A percentile compares a stretch with the other conserved stretches of the same genome.
Evolutionary conservation across 768 basidiomycete species (phyloP).

Genomic region (Naganishia vaughanmartiniae): DNA sequence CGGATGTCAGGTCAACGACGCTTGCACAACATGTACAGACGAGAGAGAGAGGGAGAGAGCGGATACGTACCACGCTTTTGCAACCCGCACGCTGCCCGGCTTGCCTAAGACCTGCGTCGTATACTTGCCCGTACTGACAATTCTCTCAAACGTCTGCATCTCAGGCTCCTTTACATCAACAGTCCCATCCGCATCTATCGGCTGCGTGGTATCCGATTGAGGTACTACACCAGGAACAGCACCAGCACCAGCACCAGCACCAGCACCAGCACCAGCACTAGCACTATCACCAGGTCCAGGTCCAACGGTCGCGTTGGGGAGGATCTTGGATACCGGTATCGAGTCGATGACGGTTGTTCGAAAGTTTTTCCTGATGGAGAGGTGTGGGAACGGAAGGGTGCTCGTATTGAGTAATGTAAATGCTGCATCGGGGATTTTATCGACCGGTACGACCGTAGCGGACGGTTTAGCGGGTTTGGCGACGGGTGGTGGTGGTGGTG

Average conservation of each 20-base stretch:
- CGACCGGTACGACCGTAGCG: not conserved
- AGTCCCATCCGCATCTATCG: not conserved
- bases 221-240: not conserved
- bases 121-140: slow-evolving; percentile 15
- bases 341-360: not conserved
- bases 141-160: slow-evolving; percentile 10
- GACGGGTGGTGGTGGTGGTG: not conserved
- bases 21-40: too few species aligned
- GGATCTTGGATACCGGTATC: not conserved
- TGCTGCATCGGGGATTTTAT: slow-evolving; percentile 15
- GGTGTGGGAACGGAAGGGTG: not conserved
- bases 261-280: too few species aligned
- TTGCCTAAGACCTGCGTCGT: slow-evolving; percentile 12
- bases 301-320: not conserved
- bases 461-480: not conserved
- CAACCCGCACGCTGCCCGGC: slow-evolving; percentile 10
- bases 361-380: slow-evolving; percentile 22
- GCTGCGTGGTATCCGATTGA: not conserved
- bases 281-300: not conserved
- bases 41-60: not conserved
- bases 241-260: too few species aligned
- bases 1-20: not conserved
- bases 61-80: slow-evolving; percentile 2
- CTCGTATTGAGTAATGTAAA: not conserved
- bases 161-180: slow-evolving; percentile 1